Conservation (phyloP, 306 rosid genomes). For the Heteromeles arbutifolia region DNA sequence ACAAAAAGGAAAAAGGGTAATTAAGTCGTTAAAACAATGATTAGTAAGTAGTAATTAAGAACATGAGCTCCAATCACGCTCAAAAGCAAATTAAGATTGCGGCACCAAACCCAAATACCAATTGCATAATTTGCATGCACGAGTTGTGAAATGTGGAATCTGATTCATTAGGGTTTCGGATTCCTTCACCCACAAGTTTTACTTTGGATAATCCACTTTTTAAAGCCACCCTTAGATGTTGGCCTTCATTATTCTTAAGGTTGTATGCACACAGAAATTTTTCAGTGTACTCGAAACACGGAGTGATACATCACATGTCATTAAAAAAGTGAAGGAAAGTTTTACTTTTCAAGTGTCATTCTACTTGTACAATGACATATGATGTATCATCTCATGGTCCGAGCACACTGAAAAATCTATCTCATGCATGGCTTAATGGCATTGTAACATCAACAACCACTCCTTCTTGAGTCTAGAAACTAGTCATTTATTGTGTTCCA, state of each 20-base stretch:
- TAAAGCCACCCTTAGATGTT: constrained; percentile 1
- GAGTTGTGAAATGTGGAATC: neutral
- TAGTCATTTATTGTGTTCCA: neutral
- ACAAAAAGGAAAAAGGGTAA: neutral
- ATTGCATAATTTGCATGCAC: neutral
- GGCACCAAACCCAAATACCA: neutral
- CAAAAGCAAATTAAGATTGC: neutral
- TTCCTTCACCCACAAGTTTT: constrained; percentile 17
- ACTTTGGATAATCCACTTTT: neutral
- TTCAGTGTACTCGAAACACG: no score
- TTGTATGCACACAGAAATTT: neutral
- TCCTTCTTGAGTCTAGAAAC: neutral
- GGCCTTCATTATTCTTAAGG: constrained; percentile 5
- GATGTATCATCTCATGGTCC: no score
- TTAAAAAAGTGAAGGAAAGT: no score
- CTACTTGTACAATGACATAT: no score
- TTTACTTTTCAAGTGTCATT: no score
- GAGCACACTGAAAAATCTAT: no score
- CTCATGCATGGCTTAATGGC: neutral
- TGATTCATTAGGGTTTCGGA: constrained; percentile 4
- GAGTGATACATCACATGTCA: no score
- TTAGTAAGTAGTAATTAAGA: constrained; percentile 15
- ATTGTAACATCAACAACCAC: neutral
- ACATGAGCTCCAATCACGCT: constrained; percentile 29
- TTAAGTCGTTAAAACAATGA: constrained; percentile 24